Evolutionary conservation across 495 filamentous ascomycete genomes (phyloP), one percentile per base, ranked within the genome.

Genomic region (Neurospora discreta): DNA sequence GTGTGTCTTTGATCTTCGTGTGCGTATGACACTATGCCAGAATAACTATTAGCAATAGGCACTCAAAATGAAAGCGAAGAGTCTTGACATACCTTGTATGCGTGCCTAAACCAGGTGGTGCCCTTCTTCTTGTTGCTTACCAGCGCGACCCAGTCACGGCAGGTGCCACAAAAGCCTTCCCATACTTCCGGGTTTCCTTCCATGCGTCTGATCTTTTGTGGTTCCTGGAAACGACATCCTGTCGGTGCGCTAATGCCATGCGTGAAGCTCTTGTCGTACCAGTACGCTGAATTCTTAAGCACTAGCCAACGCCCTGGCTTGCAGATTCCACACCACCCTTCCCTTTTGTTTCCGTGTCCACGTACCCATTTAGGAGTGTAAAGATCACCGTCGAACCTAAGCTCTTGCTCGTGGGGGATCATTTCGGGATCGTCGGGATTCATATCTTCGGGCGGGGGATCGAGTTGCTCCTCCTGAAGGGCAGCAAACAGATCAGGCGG

Each of bases 111-210:
- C 91, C 91, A 94, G 5, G 91, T 92, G 6, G 91, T 93, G 3
- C 91, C 91, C 82, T 93, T 93, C 84, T 92, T 93, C 84, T 93
- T 94, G 76, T 89, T 93, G 79, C 89, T 93, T 52, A 92, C 89
- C 58, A 94, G 80, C 16, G 90, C 87, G 71, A 93, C 90, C 91
- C 91, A 94, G 44, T 92, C 90, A 70, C 88, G 89, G 78, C 91
- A 94, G 69, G 88, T 90, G 40, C 90, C 89, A 75, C 91, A 94
- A 10, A 92, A 82, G 8, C 91, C 91, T 79, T 94, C 91, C 91
- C 92, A 94, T 18, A 91, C 89, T 74, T 93, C 90, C 11, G 90
- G 86, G 75, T 92, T 92, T n/a, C 90, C 89, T 77, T 92, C 90
- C 85, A 91, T 92, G 68, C 90, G 81, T 39, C 91, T 82, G 23